Evolutionary conservation across 176 grass and related monocot genomes (phyloP).

Genomic region (Eremochloa ophiuroides): DNA sequence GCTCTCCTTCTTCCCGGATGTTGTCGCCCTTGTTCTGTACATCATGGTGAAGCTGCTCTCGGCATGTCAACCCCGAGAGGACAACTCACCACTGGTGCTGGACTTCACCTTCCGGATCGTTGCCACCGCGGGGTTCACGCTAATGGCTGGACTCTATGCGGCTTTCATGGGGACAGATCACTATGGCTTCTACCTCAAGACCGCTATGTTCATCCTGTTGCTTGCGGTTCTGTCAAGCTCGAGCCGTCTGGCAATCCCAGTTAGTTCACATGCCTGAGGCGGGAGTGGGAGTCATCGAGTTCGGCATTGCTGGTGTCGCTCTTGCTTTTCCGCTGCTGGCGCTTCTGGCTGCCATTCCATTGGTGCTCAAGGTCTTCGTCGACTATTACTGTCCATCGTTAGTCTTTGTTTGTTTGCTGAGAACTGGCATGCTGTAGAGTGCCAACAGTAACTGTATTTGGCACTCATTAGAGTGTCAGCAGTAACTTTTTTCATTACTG

Average conservation of each 20-base stretch:
- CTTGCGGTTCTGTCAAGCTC: constrained; percentile 9
- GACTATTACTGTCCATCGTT: background rate
- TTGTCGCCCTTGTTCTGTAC: background rate
- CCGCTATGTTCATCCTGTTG: constrained; percentile 23
- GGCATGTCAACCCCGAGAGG: background rate
- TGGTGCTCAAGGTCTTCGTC: background rate
- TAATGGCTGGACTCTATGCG: constrained; percentile 13
- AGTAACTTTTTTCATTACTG: background rate
- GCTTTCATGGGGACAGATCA: constrained; percentile 4
- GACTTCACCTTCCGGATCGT: background rate
- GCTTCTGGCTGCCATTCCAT: background rate
- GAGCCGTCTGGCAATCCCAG: constrained; percentile 13
- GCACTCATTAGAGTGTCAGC: too few relatives aligned
- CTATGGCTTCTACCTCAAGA: constrained; percentile 6
- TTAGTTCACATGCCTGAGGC: background rate
- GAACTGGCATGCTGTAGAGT: background rate
- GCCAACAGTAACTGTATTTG: too few relatives aligned
- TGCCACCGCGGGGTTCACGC: background rate
- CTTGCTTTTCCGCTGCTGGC: background rate
- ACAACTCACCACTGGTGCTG: background rate
- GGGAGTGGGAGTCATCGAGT: background rate
- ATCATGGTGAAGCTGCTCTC: background rate
- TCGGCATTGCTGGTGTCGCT: background rate
- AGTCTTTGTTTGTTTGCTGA: background rate
- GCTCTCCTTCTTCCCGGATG: background rate